These are phyloP conservation scores for Lasiosphaeris hirsuta DNA, from an alignment of 495 filamentous ascomycete genomes.

Conservation along the genomic window DNA sequence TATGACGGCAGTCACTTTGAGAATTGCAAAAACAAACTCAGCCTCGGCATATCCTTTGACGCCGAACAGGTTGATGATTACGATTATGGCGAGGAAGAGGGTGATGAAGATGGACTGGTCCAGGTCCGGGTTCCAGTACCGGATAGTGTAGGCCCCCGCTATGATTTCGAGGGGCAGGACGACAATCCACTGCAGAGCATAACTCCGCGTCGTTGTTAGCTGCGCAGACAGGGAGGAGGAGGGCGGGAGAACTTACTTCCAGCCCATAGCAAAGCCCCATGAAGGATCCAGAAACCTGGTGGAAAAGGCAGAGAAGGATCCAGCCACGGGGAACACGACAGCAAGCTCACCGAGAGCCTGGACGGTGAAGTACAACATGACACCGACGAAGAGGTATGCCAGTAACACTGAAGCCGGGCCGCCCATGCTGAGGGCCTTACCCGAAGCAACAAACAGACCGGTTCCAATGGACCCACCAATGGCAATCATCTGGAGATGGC, in stretches of 20 bases:
- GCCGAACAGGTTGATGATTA: conserved; percentile 80
- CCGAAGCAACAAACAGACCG: conserved; percentile 87
- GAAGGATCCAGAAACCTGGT: conserved; percentile 90
- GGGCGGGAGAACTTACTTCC: conserved; percentile 57
- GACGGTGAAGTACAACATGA: conserved; percentile 88
- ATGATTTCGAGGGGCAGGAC: conserved; percentile 89
- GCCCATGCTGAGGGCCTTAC: conserved; percentile 69
- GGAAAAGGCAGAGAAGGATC: conserved; percentile 88
- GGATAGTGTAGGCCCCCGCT: conserved; percentile 81
- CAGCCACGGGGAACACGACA: conserved; percentile 86
- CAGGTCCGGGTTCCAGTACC: conserved; percentile 71
- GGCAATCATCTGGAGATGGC: conserved; percentile 95
- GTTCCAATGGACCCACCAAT: conserved; percentile 96
- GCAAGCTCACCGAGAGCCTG: conserved; percentile 93
- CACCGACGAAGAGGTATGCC: conserved; percentile 75
- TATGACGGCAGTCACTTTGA: conserved; percentile 84
- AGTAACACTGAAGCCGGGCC: conserved; percentile 85
- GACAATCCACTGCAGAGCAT: conserved; percentile 91
- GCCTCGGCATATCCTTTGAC: conserved; percentile 88
- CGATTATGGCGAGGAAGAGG: conserved; percentile 72
- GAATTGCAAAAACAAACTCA: conserved; percentile 80
- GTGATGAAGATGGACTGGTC: conserved; percentile 79
- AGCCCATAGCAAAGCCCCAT: conserved; percentile 98
- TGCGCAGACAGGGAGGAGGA: neutral
- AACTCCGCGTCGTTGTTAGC: conserved; percentile 44